Percentiles rank a stretch among this genome's conserved stretches.
These are phyloP conservation scores for Eucalyptus pauciflora DNA, from an alignment of 345 rosid species.

Conservation along the genomic window DNA sequence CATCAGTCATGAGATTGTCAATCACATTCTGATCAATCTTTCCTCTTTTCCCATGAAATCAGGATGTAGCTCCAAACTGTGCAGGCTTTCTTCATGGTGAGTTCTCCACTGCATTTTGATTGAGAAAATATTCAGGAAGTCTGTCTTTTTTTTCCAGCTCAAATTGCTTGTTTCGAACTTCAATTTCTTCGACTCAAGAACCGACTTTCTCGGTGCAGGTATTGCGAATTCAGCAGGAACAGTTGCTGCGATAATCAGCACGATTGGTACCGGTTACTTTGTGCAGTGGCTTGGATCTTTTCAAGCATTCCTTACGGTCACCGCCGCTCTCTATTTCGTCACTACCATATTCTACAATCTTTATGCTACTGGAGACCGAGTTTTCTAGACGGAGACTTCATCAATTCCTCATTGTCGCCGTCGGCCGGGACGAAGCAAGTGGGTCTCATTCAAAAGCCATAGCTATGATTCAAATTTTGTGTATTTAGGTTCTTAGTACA, in stretches of 20 bases:
- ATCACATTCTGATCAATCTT: neutral
- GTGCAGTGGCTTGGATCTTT: constrained; percentile 89
- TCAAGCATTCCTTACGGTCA: constrained; percentile 69
- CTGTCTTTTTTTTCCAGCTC: neutral
- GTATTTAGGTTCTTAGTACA: neutral
- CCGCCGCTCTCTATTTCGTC: constrained; percentile 71
- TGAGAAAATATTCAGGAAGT: neutral
- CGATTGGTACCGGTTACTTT: constrained; percentile 89
- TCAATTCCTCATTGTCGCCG: neutral
- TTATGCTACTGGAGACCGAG: constrained; percentile 74
- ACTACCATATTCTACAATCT: constrained; percentile 64
- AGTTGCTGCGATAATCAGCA: constrained; percentile 85
- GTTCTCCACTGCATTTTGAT: neutral
- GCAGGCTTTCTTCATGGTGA: constrained; percentile 89
- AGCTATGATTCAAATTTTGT: neutral
- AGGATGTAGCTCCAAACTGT: constrained; percentile 92
- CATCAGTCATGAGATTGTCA: neutral
- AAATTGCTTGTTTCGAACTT: neutral
- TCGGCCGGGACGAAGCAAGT: neutral
- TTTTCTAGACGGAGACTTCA: constrained; percentile 24
- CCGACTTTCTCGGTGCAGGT: constrained; percentile 22
- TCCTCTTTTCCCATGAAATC: neutral
- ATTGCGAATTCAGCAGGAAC: constrained; percentile 86
- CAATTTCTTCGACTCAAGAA: neutral
- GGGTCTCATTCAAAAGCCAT: neutral